Evolutionary conservation across 176 grass and related monocot genomes (phyloP).

Genomic region (Eremochloa ophiuroides): DNA sequence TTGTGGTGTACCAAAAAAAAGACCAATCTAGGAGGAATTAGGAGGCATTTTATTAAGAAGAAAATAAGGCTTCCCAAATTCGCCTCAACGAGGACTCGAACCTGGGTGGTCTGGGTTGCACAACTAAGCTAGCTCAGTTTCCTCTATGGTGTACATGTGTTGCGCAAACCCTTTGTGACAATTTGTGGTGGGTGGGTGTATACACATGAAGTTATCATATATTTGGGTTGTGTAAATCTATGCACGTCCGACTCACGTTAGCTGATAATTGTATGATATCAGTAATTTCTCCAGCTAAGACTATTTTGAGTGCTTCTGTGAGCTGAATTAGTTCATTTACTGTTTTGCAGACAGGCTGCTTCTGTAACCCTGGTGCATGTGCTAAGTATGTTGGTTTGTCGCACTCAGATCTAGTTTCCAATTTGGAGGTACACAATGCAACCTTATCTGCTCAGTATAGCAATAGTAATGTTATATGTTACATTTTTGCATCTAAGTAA

Average conservation of each 20-base stretch:
- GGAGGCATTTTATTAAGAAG: neutral
- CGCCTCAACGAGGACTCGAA: neutral
- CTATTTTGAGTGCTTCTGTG: neutral
- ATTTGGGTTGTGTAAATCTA: neutral
- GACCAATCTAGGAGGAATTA: neutral
- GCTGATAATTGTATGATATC: neutral
- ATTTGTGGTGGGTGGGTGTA: neutral
- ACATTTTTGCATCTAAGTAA: conserved; percentile 11
- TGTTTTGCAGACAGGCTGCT: conserved; percentile 85
- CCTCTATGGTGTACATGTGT: neutral
- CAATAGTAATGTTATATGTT: conserved; percentile 2
- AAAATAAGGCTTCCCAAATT: neutral
- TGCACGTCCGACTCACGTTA: neutral
- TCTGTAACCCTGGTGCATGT: conserved; percentile 95
- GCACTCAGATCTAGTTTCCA: conserved; percentile 83
- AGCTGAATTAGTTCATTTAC: neutral
- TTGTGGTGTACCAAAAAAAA: neutral
- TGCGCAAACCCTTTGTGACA: neutral
- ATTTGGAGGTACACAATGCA: conserved; percentile 71
- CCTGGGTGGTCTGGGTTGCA: neutral
- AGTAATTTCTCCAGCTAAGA: neutral
- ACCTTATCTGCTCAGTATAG: conserved; percentile 9
- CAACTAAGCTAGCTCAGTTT: neutral
- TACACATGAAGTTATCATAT: neutral
- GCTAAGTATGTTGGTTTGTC: conserved; percentile 87